A percentile compares a stretch with the other conserved stretches of the same genome.
These are phyloP conservation scores for Peronospora belbahrii DNA, from an alignment of 352 stramenopile genomes.

Conservation along the genomic window DNA sequence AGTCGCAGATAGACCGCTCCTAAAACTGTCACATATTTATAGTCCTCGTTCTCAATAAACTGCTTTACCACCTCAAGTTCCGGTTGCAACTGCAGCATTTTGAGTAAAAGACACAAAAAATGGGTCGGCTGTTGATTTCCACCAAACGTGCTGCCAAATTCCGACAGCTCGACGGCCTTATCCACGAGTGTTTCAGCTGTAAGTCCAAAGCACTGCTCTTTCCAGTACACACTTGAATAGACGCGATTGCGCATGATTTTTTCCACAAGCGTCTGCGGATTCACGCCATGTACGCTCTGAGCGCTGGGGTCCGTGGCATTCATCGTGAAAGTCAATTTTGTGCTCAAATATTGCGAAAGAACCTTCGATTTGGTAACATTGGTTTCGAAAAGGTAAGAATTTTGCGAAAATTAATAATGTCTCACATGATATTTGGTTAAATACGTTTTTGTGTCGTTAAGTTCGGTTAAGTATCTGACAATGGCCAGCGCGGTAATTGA, in stretches of 20 bases:
- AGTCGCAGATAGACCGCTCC: conserved; percentile 95
- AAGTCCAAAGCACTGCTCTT: conserved; percentile 97
- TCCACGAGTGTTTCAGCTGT: conserved; percentile 93
- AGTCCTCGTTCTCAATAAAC: conserved; percentile 97
- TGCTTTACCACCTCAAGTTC: conserved; percentile 90
- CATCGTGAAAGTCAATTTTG: conserved; percentile 6
- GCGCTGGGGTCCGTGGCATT: conserved; percentile 91
- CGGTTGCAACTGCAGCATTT: conserved; percentile 97
- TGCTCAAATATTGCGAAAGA: no score
- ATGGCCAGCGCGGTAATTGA: conserved; percentile 48
- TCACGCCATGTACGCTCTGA: conserved; percentile 90
- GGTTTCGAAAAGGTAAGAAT: background rate
- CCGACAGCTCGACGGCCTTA: conserved; percentile 91
- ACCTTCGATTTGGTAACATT: no score
- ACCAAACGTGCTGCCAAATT: conserved; percentile 91
- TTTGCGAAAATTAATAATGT: background rate
- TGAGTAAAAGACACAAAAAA: conserved; percentile 97
- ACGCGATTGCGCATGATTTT: conserved; percentile 98
- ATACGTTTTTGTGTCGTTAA: background rate
- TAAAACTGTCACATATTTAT: conserved; percentile 96
- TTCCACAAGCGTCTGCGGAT: conserved; percentile 97
- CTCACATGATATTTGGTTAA: conserved; percentile 1
- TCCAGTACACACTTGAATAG: conserved; percentile 94
- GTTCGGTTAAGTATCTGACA: background rate
- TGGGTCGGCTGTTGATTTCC: conserved; percentile 93